Evolutionary conservation across 2,329 filamentous ascomycete genomes (phyloP).

Genomic region (Fusarium sp.): DNA sequence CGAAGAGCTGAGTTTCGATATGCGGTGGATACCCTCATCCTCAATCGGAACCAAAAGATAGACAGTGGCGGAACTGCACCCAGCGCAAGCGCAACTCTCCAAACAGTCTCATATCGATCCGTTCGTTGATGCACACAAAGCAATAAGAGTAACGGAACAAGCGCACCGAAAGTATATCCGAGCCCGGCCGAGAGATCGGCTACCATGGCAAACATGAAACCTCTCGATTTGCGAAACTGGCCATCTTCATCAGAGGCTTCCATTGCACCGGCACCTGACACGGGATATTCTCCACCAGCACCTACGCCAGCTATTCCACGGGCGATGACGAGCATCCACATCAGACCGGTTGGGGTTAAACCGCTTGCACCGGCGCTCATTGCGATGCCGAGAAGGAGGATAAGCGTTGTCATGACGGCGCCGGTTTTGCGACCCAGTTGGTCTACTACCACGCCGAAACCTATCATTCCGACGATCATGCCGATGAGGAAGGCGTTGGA

Average conservation of each 20-base stretch:
- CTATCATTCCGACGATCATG: neutral
- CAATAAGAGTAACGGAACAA: neutral
- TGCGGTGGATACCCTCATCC: neutral
- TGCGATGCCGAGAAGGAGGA: neutral
- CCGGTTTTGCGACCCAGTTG: conserved; percentile 8
- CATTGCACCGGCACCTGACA: neutral
- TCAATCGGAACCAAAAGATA: conserved; percentile 11
- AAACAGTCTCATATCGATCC: neutral
- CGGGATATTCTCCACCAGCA: conserved; percentile 3
- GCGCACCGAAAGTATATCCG: conserved; percentile 2
- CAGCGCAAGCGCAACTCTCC: neutral
- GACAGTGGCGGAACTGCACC: neutral
- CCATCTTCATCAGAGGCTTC: conserved; percentile 1
- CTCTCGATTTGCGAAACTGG: conserved; percentile 5
- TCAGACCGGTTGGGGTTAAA: neutral
- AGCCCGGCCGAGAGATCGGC: neutral
- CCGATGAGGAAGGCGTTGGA: neutral
- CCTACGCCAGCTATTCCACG: conserved; percentile 8
- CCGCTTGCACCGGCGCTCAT: neutral
- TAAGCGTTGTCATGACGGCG: neutral
- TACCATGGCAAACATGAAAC: conserved; percentile 15
- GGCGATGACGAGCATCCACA: conserved; percentile 13
- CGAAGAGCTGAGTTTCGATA: conserved; percentile 6
- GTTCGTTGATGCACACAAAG: neutral
- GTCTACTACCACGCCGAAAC: conserved; percentile 5